phyloP scores from a whole-genome alignment of 805 yeast species.

The Lipomyces sp. region DNA sequence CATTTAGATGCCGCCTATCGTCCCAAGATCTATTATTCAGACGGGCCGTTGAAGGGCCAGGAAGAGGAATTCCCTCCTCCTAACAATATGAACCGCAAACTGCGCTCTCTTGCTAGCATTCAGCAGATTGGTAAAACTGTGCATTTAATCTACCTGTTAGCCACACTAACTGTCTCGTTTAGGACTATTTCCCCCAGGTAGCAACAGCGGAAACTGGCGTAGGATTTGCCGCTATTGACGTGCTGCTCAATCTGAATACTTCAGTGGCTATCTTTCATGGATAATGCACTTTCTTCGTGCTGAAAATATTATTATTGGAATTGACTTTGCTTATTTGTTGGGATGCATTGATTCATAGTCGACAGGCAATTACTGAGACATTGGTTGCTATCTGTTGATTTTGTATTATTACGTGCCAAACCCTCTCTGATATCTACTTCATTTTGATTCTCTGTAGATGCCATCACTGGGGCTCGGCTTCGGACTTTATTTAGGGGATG shows the following conservation, averaged over 20 bases:
- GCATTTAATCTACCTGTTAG: neutral
- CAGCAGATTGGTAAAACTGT: slow-evolving; percentile 41
- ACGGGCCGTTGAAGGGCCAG: slow-evolving; percentile 51
- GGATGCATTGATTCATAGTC: neutral
- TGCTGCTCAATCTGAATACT: neutral
- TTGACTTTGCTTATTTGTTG: neutral
- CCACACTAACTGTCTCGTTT: neutral
- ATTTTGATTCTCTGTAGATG: slow-evolving; percentile 5
- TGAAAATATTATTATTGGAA: slow-evolving; percentile 7
- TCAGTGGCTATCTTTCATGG: slow-evolving; percentile 5
- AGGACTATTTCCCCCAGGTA: slow-evolving; percentile 37
- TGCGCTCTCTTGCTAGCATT: slow-evolving; percentile 46
- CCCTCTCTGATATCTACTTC: neutral
- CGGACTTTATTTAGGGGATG: neutral
- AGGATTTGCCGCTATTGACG: slow-evolving; percentile 20
- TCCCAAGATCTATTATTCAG: slow-evolving; percentile 55
- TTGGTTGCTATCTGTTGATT: neutral
- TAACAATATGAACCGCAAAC: slow-evolving; percentile 44
- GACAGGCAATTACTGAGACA: neutral
- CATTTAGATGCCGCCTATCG: slow-evolving; percentile 50
- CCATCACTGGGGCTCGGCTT: slow-evolving; percentile 4
- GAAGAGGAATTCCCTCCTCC: slow-evolving; percentile 53
- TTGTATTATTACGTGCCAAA: neutral
- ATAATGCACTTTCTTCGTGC: neutral
- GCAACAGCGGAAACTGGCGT: slow-evolving; percentile 36